phyloP scores from a whole-genome alignment of 352 stramenopile species.

The Globisporangium paddicum region DNA sequence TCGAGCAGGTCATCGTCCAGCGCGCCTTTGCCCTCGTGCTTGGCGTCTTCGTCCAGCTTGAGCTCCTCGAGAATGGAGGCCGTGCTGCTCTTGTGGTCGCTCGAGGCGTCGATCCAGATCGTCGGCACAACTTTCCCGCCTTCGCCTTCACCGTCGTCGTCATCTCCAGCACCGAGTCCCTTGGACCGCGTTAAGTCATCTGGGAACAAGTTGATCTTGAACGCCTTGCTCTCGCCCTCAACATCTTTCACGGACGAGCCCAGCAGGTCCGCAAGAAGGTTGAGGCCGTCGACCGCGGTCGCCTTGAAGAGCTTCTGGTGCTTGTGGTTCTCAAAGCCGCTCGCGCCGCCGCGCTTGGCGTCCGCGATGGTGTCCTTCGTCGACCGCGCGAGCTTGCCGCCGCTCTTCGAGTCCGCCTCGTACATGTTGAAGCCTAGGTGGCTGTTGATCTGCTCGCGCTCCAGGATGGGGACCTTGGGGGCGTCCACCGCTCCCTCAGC shows the following conservation, averaged over 20 bases:
- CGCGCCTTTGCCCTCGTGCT: slow-evolving; percentile 37
- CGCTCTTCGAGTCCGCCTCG: slow-evolving; percentile 61
- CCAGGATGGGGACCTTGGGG: slow-evolving; percentile 44
- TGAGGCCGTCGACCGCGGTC: slow-evolving; percentile 75
- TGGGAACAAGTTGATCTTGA: slow-evolving; percentile 80
- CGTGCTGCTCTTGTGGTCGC: slow-evolving; percentile 56
- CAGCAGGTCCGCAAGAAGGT: slow-evolving; percentile 81
- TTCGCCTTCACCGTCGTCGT: slow-evolving; percentile 43
- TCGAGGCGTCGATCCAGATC: slow-evolving; percentile 79
- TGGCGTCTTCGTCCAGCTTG: slow-evolving; percentile 44
- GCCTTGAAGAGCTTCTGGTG: slow-evolving; percentile 71
- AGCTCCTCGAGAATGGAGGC: slow-evolving; percentile 56
- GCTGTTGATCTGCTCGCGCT: slow-evolving; percentile 50
- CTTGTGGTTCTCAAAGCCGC: slow-evolving; percentile 25
- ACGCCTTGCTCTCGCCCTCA: slow-evolving; percentile 46
- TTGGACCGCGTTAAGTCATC: slow-evolving; percentile 35
- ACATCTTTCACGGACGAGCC: slow-evolving; percentile 47
- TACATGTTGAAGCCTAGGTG: slow-evolving; percentile 84
- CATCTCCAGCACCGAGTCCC: slow-evolving; percentile 25
- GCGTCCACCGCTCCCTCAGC: slow-evolving; percentile 45
- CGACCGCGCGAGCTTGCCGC: slow-evolving; percentile 22
- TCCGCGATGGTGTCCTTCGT: slow-evolving; percentile 59
- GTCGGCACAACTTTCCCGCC: slow-evolving; percentile 61
- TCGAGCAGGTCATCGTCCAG: slow-evolving; percentile 75
- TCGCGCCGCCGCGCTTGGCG: slow-evolving; percentile 41